phyloP scores from a whole-genome alignment of 2,329 filamentous ascomycete genomes.

The Epichloe aotearoae region DNA sequence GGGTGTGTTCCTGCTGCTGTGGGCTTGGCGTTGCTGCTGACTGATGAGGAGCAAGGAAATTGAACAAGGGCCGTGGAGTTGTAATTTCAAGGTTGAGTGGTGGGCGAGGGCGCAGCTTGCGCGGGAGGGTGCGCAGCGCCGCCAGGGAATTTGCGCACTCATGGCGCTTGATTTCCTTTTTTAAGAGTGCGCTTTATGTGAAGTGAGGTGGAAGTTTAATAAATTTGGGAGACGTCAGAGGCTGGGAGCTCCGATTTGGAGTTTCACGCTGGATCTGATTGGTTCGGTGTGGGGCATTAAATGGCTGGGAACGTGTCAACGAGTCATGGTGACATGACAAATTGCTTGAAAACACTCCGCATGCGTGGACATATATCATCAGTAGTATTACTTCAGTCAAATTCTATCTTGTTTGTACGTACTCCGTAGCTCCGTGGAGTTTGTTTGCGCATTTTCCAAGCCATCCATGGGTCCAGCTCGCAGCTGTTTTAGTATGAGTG shows the following conservation, averaged over 20 bases:
- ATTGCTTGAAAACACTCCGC: no score
- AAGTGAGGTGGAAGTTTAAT: neutral
- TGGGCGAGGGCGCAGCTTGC: slow-evolving; percentile 7
- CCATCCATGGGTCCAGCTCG: no score
- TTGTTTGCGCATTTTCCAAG: no score
- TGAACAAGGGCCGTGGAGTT: neutral
- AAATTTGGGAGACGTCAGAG: neutral
- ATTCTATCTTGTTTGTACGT: no score
- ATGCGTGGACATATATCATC: no score
- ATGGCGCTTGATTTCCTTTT: slow-evolving; percentile 9
- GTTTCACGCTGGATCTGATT: neutral
- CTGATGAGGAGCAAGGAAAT: neutral
- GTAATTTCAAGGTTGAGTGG: slow-evolving; percentile 3
- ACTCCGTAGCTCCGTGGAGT: no score
- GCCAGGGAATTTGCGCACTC: slow-evolving; percentile 21
- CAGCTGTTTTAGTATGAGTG: no score
- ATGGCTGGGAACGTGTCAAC: neutral
- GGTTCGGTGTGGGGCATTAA: neutral
- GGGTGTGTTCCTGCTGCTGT: slow-evolving; percentile 7
- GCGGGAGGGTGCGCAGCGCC: slow-evolving; percentile 13
- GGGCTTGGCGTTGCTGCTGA: slow-evolving; percentile 11
- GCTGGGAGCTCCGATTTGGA: neutral
- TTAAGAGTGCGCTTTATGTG: neutral
- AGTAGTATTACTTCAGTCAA: no score
- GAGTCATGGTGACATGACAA: neutral